Base-by-base conservation (phyloP, 306 rosid genomes). In the Cicer pinnatifidum region DNA sequence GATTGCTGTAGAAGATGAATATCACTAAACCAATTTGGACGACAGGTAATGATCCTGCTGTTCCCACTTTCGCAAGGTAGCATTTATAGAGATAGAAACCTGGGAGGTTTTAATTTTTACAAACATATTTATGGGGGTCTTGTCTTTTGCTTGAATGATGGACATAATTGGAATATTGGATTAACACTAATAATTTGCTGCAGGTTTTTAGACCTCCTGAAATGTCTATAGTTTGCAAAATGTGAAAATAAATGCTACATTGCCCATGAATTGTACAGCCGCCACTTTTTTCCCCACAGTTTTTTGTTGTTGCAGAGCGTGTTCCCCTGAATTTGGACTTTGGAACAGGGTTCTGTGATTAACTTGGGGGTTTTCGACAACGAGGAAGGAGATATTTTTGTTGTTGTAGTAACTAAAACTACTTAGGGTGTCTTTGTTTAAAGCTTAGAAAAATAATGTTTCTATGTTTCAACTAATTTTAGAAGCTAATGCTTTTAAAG, bases 1-100 rank as follows among this genome's bases (percentile, higher is more conserved):
- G 9, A 12, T 58, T 28, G 64, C 40, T 28, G 64, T 39, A 58
- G 39, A 56, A 56, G 64, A 58, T 58, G 41, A 23, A 58, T 58
- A 58, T 28, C 64, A 11, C 16, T 28, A 58, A 23, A 28, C 9
- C 64, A 11, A 11, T 58, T 58, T 28, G 41, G 3, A 11, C 9
- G 40, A 2, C 16, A 23, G 11, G 9, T 28, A 28, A 6, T 33
- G 43, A 59, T 59, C 43, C 43, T 28, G 2, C 43, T 12, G 0
- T 33, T 9, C 43, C 43, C 16, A 59, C 43, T 59, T 59, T 59
- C 33, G 19, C 43, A 33, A 0, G 43, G 43, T 59, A 28, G 17
- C 33, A 59, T 59, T 33, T 11, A 28, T 59, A 33, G 43, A 6
- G 41, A 59, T 17, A 3, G 5, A 58, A 28, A 6, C 16, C 10